These are phyloP conservation scores for Dryas octopetala DNA, from an alignment of 306 rosid species.

Conservation along the genomic window DNA sequence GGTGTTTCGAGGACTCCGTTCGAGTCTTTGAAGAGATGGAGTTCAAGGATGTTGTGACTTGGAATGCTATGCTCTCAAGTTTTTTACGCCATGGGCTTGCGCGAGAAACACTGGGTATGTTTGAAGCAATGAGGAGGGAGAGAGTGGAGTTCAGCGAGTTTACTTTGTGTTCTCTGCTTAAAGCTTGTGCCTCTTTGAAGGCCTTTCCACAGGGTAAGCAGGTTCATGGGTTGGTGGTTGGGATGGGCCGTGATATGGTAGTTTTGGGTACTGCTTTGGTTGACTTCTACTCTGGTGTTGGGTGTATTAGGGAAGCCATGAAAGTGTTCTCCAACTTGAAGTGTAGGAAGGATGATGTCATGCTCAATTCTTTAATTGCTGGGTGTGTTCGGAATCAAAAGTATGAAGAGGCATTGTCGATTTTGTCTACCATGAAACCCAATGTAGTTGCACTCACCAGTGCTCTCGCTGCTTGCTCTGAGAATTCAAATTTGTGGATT, in stretches of 20 bases:
- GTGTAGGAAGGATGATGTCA: slow-evolving; percentile 43
- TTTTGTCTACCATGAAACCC: slow-evolving; percentile 46
- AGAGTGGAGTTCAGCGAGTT: slow-evolving; percentile 47
- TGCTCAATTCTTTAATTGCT: slow-evolving; percentile 53
- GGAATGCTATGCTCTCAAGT: slow-evolving; percentile 54
- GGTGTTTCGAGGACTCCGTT: slow-evolving; percentile 32
- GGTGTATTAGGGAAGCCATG: slow-evolving; percentile 47
- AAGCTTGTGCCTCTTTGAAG: slow-evolving; percentile 55
- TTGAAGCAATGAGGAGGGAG: slow-evolving; percentile 50
- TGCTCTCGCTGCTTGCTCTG: slow-evolving; percentile 61
- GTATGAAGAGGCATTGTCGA: slow-evolving; percentile 42
- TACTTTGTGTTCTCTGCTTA: slow-evolving; percentile 63
- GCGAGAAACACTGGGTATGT: slow-evolving; percentile 40
- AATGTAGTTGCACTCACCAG: slow-evolving; percentile 58
- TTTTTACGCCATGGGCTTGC: slow-evolving; percentile 46
- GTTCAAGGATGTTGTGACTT: slow-evolving; percentile 57
- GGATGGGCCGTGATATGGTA: slow-evolving; percentile 55
- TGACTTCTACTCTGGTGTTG: slow-evolving; percentile 55
- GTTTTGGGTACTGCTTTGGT: slow-evolving; percentile 62
- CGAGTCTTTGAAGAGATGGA: slow-evolving; percentile 59
- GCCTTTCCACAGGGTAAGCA: slow-evolving; percentile 53
- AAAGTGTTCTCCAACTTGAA: slow-evolving; percentile 41
- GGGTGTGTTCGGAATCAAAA: slow-evolving; percentile 53
- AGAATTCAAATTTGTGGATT: slow-evolving; percentile 45
- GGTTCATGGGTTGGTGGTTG: slow-evolving; percentile 67